These are phyloP conservation scores for Sanguinoderma infundibulare DNA, from an alignment of 1,284 basidiomycete species.

Conservation along the genomic window DNA sequence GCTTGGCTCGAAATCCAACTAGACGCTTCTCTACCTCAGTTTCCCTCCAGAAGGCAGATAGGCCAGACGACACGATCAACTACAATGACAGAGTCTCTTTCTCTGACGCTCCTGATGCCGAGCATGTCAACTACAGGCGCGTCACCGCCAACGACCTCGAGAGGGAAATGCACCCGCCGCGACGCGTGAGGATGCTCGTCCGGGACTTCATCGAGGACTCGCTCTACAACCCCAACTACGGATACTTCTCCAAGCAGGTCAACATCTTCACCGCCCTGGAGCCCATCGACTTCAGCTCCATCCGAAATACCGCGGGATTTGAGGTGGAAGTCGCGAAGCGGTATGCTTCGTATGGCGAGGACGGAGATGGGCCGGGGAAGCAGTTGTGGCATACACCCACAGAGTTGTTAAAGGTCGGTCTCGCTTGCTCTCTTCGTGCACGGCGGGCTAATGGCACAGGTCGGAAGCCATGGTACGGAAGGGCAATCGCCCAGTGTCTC, in stretches of 20 bases:
- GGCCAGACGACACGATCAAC: conserved; percentile 64
- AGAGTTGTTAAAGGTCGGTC: conserved; percentile 91
- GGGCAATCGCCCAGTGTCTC: conserved; percentile 87
- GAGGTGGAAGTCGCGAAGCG: conserved; percentile 79
- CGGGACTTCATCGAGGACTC: conserved; percentile 98
- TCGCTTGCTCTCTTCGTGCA: not conserved
- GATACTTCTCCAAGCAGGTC: conserved; percentile 94
- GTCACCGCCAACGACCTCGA: conserved; percentile 81
- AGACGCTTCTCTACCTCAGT: conserved; percentile 15
- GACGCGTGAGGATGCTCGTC: conserved; percentile 89
- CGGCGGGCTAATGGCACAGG: conserved; percentile 38
- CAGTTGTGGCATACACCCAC: conserved; percentile 99
- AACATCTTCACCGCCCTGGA: conserved; percentile 82
- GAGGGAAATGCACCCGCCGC: conserved; percentile 67
- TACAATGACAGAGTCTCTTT: conserved; percentile 64
- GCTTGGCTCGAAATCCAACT: not conserved
- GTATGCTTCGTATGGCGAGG: conserved; percentile 73
- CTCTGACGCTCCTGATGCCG: conserved; percentile 48
- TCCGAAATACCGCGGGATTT: conserved; percentile 79
- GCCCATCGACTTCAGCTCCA: conserved; percentile 72
- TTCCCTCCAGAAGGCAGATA: conserved; percentile 41
- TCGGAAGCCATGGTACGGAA: conserved; percentile 86
- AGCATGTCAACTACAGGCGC: conserved; percentile 60
- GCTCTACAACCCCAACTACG: conserved; percentile 96
- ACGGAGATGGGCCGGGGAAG: conserved; percentile 75